Percentiles rank a stretch among this genome's conserved stretches.
Evolutionary conservation across 257 asterid species (phyloP).

Genomic region (Gentiana macrophylla): DNA sequence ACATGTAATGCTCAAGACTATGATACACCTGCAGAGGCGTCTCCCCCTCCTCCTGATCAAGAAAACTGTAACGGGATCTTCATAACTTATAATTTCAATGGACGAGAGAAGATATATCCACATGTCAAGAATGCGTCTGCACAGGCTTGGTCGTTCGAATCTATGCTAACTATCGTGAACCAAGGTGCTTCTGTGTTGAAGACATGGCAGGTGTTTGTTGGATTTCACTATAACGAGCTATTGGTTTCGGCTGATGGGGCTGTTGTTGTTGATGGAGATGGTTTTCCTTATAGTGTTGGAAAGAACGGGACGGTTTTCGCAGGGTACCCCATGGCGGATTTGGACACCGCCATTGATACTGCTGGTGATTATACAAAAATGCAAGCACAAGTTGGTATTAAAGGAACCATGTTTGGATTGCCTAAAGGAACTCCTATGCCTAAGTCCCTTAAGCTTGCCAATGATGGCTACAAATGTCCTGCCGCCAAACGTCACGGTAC

Average conservation of each 20-base stretch:
- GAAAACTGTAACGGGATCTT: conserved; percentile 59
- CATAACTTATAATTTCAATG: conserved; percentile 44
- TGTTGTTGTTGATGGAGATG: conserved; percentile 39
- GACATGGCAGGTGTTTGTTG: conserved; percentile 53
- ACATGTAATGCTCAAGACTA: conserved; percentile 41
- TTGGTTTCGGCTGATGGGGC: conserved; percentile 79
- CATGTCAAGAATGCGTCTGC: conserved; percentile 60
- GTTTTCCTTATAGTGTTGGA: conserved; percentile 41
- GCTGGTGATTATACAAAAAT: conserved; percentile 64
- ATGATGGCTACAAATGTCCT: conserved; percentile 79
- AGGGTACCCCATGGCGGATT: conserved; percentile 63
- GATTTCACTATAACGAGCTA: conserved; percentile 63
- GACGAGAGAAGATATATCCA: conserved; percentile 71
- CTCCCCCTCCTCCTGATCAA: conserved; percentile 37
- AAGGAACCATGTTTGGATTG: conserved; percentile 73
- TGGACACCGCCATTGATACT: conserved; percentile 85
- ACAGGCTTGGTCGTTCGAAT: conserved; percentile 75
- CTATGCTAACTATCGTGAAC: conserved; percentile 40
- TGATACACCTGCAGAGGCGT: conserved; percentile 19
- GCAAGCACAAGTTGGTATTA: conserved; percentile 42
- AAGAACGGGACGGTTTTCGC: conserved; percentile 62
- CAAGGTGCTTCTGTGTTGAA: conserved; percentile 55
- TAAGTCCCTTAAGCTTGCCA: conserved; percentile 40
- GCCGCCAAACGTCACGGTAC: conserved; percentile 33
- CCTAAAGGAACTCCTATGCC: conserved; percentile 65